Evolutionary conservation across 179 eudicot species (phyloP).

Genomic region (Pouteria campechiana): DNA sequence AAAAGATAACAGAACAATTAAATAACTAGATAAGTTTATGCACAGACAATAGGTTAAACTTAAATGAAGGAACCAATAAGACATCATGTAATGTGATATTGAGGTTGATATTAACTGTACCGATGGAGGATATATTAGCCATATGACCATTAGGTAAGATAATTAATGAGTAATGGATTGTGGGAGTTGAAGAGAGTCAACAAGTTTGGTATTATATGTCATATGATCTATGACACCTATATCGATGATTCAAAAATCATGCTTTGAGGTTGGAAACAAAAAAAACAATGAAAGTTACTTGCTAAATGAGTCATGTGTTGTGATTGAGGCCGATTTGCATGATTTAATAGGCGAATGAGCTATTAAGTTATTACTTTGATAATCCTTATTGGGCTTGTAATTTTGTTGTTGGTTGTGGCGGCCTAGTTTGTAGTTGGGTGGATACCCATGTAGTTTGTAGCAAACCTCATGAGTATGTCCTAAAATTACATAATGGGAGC

Average conservation of each 20-base stretch:
- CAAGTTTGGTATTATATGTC: too few relatives aligned
- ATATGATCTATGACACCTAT: neutral
- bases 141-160: neutral
- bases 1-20: too few relatives aligned
- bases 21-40: neutral
- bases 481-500: neutral
- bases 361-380: too few relatives aligned
- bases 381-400: neutral
- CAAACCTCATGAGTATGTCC: neutral
- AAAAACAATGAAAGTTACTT: neutral
- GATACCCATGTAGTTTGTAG: neutral
- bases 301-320: neutral
- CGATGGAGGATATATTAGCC: neutral
- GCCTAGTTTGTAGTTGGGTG: neutral
- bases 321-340: neutral
- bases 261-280: neutral
- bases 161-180: neutral
- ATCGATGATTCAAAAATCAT: too few relatives aligned
- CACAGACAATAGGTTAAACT: neutral
- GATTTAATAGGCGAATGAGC: neutral
- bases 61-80: neutral
- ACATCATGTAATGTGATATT: neutral
- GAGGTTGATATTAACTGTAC: neutral
- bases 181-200: neutral
- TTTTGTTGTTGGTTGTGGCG: neutral